These are phyloP conservation scores for Acer yangbiense DNA, from an alignment of 345 rosid species.

Conservation along the genomic window DNA sequence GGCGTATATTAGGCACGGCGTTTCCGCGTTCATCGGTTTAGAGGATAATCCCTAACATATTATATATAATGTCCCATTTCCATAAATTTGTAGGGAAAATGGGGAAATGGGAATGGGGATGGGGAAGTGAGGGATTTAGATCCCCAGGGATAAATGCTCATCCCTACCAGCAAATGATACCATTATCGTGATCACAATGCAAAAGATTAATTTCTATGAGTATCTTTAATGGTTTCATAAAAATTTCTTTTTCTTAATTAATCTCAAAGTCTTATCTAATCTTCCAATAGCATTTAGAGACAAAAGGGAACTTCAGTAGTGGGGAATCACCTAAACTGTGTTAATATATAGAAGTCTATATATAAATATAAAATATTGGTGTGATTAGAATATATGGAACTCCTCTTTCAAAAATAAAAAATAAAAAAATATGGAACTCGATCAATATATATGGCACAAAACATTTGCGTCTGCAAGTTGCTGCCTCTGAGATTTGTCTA, in stretches of 20 bases:
- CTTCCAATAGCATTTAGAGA: not conserved
- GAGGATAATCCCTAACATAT: too few relatives aligned
- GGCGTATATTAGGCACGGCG: too few relatives aligned
- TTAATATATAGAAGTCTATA: not conserved
- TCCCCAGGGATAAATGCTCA: too few relatives aligned
- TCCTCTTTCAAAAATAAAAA: not conserved
- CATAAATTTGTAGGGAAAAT: too few relatives aligned
- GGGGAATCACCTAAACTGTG: constrained; percentile 45
- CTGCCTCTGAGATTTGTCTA: constrained; percentile 39
- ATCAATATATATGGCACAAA: constrained; percentile 12
- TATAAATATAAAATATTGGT: not conserved
- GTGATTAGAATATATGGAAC: constrained; percentile 27
- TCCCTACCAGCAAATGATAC: too few relatives aligned
- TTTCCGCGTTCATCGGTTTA: too few relatives aligned
- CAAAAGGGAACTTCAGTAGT: constrained; percentile 30
- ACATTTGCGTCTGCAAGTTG: constrained; percentile 43
- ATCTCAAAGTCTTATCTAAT: constrained; percentile 7
- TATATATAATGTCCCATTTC: too few relatives aligned
- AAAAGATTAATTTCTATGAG: too few relatives aligned
- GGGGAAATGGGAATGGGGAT: too few relatives aligned
- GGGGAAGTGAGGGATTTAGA: too few relatives aligned
- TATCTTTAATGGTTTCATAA: too few relatives aligned
- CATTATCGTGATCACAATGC: not conserved
- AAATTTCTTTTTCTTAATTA: constrained; percentile 8
- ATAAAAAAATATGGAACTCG: constrained; percentile 23